Evolutionary conservation across 2,329 filamentous ascomycete species (phyloP).

Genomic region (Talaromyces sp.): DNA sequence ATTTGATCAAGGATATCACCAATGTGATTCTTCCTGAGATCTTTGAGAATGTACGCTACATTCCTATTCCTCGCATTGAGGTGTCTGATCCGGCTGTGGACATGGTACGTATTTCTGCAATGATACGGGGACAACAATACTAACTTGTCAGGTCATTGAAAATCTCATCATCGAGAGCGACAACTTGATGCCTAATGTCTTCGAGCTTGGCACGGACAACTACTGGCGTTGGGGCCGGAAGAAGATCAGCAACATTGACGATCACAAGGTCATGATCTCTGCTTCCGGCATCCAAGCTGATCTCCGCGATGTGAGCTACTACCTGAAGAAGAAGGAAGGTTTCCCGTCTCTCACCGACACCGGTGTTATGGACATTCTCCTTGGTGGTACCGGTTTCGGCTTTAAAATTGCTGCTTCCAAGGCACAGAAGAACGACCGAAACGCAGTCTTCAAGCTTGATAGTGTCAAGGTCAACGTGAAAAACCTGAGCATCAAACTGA

Average conservation of each 20-base stretch:
- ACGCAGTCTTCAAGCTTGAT: slow-evolving; percentile 92
- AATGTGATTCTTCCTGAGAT: slow-evolving; percentile 80
- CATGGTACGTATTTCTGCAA: slow-evolving; percentile 46
- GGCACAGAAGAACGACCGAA: slow-evolving; percentile 68
- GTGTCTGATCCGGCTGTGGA: slow-evolving; percentile 82
- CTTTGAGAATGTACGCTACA: slow-evolving; percentile 82
- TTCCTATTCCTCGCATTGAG: slow-evolving; percentile 92
- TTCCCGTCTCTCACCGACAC: slow-evolving; percentile 85
- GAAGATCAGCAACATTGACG: slow-evolving; percentile 73
- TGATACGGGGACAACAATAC: neutral
- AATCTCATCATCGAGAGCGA: slow-evolving; percentile 94
- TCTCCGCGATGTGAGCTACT: slow-evolving; percentile 84
- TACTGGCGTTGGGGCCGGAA: slow-evolving; percentile 95
- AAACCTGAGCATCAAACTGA: slow-evolving; percentile 80
- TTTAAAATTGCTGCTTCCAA: slow-evolving; percentile 89
- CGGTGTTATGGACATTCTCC: slow-evolving; percentile 82
- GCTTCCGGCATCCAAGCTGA: slow-evolving; percentile 92
- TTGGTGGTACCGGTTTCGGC: slow-evolving; percentile 82
- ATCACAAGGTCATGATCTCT: slow-evolving; percentile 77
- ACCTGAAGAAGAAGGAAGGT: slow-evolving; percentile 90
- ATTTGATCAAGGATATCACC: slow-evolving; percentile 82
- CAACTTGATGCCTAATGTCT: slow-evolving; percentile 89
- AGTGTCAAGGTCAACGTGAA: slow-evolving; percentile 80
- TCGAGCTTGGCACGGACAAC: slow-evolving; percentile 88
- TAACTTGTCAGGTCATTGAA: slow-evolving; percentile 63